phyloP scores from a whole-genome alignment of 2,329 filamentous ascomycete species.

The Colletotrichum camelliae region DNA sequence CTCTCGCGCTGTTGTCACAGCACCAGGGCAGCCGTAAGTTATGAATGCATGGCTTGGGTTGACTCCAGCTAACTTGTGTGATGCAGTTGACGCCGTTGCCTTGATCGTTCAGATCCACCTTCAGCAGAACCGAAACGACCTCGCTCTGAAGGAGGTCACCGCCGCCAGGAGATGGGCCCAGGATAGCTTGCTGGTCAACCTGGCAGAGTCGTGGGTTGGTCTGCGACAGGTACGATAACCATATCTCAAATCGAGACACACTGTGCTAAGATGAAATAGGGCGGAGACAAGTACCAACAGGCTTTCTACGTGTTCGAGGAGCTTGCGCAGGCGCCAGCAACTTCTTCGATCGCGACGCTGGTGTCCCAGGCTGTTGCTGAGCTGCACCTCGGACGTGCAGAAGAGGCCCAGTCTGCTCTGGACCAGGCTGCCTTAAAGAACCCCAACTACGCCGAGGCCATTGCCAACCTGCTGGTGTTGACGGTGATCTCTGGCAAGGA shows the following conservation, averaged over 20 bases:
- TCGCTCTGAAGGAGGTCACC: constrained; percentile 87
- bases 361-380: constrained; percentile 91
- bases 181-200: constrained; percentile 89
- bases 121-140: constrained; percentile 87
- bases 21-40: constrained; percentile 85
- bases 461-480: constrained; percentile 85
- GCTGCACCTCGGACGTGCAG: constrained; percentile 84
- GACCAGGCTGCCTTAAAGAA: constrained; percentile 81
- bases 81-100: constrained; percentile 75
- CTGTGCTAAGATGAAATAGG: constrained; percentile 55
- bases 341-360: constrained; percentile 76
- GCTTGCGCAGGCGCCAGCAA: constrained; percentile 84
- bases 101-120: constrained; percentile 93
- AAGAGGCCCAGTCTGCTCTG: constrained; percentile 88
- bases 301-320: constrained; percentile 98
- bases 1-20: constrained; percentile 77
- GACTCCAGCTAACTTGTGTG: not conserved
- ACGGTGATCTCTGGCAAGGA: constrained; percentile 79
- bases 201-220: constrained; percentile 95
- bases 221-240: constrained; percentile 72
- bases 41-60: not conserved
- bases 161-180: constrained; percentile 93
- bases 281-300: constrained; percentile 94
- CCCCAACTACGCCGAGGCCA: constrained; percentile 71
- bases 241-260: not conserved